phyloP scores from a whole-genome alignment of 371 early-diverging fungal species.

The Cokeromyces recurvatus region DNA sequence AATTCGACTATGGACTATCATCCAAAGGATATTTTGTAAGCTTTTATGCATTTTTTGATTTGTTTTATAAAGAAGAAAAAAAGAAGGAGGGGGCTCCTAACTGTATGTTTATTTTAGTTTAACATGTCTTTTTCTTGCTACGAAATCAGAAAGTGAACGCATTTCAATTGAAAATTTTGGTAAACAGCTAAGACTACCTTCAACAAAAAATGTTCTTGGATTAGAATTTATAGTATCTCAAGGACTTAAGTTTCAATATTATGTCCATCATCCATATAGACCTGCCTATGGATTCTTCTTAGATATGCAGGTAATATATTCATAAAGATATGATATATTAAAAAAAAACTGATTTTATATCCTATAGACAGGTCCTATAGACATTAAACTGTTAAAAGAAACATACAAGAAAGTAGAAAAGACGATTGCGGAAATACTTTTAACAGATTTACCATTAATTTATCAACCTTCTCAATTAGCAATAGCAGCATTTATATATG shows the following conservation, averaged over 20 bases:
- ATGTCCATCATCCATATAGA: conserved; percentile 80
- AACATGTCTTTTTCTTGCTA: conserved; percentile 83
- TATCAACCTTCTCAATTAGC: conserved; percentile 88
- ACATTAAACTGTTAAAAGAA: conserved; percentile 46
- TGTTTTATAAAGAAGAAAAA: not conserved
- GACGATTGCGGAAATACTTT: conserved; percentile 53
- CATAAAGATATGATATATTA: conserved; percentile 26
- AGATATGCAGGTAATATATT: conserved; percentile 56
- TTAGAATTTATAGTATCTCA: conserved; percentile 79
- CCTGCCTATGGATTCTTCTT: conserved; percentile 80
- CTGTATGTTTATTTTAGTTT: too few species aligned
- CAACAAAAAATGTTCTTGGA: conserved; percentile 38
- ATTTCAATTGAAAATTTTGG: conserved; percentile 76
- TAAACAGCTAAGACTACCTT: conserved; percentile 26
- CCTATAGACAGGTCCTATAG: conserved; percentile 15
- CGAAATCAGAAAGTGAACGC: conserved; percentile 79
- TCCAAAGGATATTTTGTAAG: conserved; percentile 77
- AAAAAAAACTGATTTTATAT: too few species aligned
- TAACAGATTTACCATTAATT: conserved; percentile 74
- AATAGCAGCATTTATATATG: conserved; percentile 68
- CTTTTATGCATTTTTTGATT: not conserved
- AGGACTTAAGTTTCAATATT: conserved; percentile 80
- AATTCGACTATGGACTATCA: conserved; percentile 89
- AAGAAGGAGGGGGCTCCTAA: too few species aligned
- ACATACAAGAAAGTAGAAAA: conserved; percentile 49